Percentiles rank a stretch among this genome's conserved stretches.
Conservation (phyloP, 1,284 basidiomycete genomes). For the Moesziomyces globuligerus region DNA sequence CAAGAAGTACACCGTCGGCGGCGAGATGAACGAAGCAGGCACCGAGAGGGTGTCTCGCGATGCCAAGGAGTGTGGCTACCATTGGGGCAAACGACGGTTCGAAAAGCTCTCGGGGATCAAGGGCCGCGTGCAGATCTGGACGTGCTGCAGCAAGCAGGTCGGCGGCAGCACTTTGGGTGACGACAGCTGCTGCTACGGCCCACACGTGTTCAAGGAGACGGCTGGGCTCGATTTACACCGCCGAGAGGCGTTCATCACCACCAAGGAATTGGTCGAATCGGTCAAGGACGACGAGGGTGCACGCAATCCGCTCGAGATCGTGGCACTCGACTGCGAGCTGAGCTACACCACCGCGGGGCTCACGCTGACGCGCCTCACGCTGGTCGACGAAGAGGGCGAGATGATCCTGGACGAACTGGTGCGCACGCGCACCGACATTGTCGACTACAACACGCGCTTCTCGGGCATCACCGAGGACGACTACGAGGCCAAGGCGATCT, state of each 20-base stretch:
- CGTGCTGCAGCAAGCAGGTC: constrained; percentile 56
- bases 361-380: constrained; percentile 58
- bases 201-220: constrained; percentile 65
- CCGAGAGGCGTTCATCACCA: constrained; percentile 55
- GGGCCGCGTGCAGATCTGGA: constrained; percentile 53
- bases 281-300: constrained; percentile 3
- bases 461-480: constrained; percentile 58
- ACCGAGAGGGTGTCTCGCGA: constrained; percentile 31
- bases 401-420: constrained; percentile 59
- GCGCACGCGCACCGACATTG: constrained; percentile 41
- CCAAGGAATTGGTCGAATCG: constrained; percentile 27
- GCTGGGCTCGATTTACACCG: constrained; percentile 45
- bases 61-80: constrained; percentile 54
- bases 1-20: constrained; percentile 50
- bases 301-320: constrained; percentile 43
- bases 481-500: constrained; percentile 45
- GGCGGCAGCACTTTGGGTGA: constrained; percentile 49
- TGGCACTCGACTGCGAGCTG: constrained; percentile 64
- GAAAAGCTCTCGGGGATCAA: constrained; percentile 33
- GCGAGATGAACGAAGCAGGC: constrained; percentile 34
- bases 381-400: constrained; percentile 59
- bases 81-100: constrained; percentile 54
- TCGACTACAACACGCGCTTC: constrained; percentile 65
- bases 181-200: constrained; percentile 55
- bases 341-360: constrained; percentile 63